These are phyloP conservation scores for Citrus mangshanensis DNA, from an alignment of 345 rosid genomes.

Conservation along the genomic window DNA sequence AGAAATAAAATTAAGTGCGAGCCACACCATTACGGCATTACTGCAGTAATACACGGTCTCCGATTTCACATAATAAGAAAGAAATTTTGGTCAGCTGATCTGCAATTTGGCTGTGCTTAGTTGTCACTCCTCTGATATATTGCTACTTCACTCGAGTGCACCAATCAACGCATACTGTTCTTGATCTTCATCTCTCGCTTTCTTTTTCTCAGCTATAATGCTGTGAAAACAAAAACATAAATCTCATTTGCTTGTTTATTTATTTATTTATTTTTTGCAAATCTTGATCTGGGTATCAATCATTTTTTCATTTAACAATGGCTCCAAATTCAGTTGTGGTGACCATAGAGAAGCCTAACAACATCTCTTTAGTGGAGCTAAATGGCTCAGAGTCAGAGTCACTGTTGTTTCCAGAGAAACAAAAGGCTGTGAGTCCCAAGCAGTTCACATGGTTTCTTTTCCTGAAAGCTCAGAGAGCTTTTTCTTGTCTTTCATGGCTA, in stretches of 20 bases:
- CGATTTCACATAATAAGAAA: neutral
- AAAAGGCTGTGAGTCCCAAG: slow-evolving; percentile 65
- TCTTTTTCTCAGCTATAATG: neutral
- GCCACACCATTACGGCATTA: neutral
- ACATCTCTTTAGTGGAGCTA: slow-evolving; percentile 55
- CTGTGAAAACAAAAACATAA: slow-evolving; percentile 13
- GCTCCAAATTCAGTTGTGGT: slow-evolving; percentile 76
- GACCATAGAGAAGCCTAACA: slow-evolving; percentile 76
- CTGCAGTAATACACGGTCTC: neutral
- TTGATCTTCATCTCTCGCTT: no score
- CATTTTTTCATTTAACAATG: slow-evolving; percentile 37
- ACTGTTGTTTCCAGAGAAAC: slow-evolving; percentile 58
- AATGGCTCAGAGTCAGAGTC: slow-evolving; percentile 46
- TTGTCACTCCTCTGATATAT: slow-evolving; percentile 30
- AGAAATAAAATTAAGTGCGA: neutral
- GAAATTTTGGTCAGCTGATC: slow-evolving; percentile 9
- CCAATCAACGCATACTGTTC: neutral
- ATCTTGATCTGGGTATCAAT: slow-evolving; percentile 28
- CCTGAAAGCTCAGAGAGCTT: slow-evolving; percentile 60
- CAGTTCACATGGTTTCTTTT: slow-evolving; percentile 78
- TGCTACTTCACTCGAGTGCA: slow-evolving; percentile 16
- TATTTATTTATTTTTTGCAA: neutral
- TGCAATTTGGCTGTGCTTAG: slow-evolving; percentile 49
- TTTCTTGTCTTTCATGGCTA: slow-evolving; percentile 59
- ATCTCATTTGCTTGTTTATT: neutral